These are phyloP conservation scores for Penicillium hesseltinei DNA, from an alignment of 2,329 filamentous ascomycete genomes.

Conservation along the genomic window DNA sequence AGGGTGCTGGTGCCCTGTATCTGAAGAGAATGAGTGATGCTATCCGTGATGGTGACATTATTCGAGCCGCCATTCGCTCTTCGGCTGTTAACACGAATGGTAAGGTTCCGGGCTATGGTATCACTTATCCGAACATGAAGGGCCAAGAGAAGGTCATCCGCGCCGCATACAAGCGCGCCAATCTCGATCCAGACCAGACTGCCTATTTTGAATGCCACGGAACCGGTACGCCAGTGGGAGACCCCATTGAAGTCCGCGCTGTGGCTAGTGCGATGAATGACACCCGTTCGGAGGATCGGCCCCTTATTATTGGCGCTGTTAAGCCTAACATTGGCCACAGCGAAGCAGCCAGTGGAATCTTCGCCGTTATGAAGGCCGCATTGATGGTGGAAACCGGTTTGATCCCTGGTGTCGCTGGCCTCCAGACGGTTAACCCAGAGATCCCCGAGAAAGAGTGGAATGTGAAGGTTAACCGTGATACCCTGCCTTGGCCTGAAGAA, in stretches of 20 bases:
- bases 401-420: neutral
- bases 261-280: neutral
- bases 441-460: neutral
- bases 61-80: neutral
- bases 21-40: neutral
- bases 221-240: neutral
- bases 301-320: neutral
- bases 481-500: neutral
- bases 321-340: neutral
- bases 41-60: neutral
- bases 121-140: neutral
- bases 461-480: neutral
- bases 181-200: neutral
- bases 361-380: neutral
- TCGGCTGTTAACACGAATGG: neutral
- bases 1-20: neutral
- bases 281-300: neutral
- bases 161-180: neutral
- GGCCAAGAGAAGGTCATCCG: neutral
- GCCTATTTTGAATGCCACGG: neutral
- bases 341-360: neutral
- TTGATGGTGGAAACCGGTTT: neutral
- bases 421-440: neutral
- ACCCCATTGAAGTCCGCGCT: neutral
- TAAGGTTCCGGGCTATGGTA: neutral